Conservation (phyloP, 495 filamentous ascomycete genomes). For the Hypoxylon intermedium region DNA sequence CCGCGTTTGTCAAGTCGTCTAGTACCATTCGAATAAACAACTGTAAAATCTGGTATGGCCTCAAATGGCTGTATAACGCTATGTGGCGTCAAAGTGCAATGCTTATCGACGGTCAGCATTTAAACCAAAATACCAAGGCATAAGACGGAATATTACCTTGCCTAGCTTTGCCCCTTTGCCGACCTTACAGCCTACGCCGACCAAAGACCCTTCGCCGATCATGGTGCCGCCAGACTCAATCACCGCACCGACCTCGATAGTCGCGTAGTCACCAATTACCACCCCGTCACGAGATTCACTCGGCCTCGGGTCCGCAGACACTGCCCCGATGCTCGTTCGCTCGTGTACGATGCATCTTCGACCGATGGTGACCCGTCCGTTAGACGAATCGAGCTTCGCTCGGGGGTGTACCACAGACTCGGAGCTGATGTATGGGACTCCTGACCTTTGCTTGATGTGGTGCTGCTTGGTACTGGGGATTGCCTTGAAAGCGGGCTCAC, state of each 20-base stretch:
- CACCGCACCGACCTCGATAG: conserved; percentile 66
- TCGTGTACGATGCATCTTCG: conserved; percentile 79
- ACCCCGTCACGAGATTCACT: conserved; percentile 49
- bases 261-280: conserved; percentile 62
- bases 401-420: conserved; percentile 86
- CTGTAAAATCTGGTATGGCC: conserved; percentile 67
- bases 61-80: conserved; percentile 61
- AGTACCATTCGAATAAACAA: conserved; percentile 67
- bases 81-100: conserved; percentile 60
- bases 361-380: conserved; percentile 75
- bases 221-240: conserved; percentile 65
- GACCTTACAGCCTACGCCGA: conserved; percentile 67
- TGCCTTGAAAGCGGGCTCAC: too few relatives aligned
- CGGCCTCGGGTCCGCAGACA: conserved; percentile 44
- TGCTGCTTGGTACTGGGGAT: too few relatives aligned
- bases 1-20: conserved; percentile 64
- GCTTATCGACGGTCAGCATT: conserved; percentile 53
- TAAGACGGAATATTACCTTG: conserved; percentile 55
- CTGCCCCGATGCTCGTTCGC: conserved; percentile 65
- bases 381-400: conserved; percentile 68
- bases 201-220: conserved; percentile 66
- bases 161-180: conserved; percentile 70
- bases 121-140: background rate
- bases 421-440: too few relatives aligned
- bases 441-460: too few relatives aligned